Base-by-base conservation (phyloP, 768 basidiomycete species). In the Lactifluus echinatus region DNA sequence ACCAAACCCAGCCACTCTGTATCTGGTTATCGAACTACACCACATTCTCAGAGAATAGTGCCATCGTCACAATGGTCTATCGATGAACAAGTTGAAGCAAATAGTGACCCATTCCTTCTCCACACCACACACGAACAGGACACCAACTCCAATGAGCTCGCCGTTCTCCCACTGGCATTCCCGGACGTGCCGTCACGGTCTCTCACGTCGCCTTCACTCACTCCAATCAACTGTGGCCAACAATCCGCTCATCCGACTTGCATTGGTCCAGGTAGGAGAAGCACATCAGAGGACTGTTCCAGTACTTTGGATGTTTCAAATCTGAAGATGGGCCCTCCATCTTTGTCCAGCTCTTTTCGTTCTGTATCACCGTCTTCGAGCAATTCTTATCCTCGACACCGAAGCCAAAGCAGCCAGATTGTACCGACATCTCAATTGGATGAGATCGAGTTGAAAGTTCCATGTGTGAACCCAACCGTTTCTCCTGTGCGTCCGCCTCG, bases 61-160 rank as follows among this genome's bases (percentile, higher is more conserved):
- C 58, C 58, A 17, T 59, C 58, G 6, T 59, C 58, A 7, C 58
- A 59, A 43, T 59, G 47, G 47, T 55, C 53, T n/a, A 43, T 43
- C 7, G 58, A 59, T 40, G 53, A 59, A 37, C 47, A 50, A 15
- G 6, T 17, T 31, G 46, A 36, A n/a, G 29, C 12, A 21, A 33
- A 42, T 21, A 29, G 31, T 26, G 17, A 53, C 31, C 45, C 50
- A 10, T 58, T 53, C 29, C 17, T 40, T 23, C 36, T 33, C 7
- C 50, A 17, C n/a, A n/a, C n/a, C n/a, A n/a, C n/a, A n/a, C n/a
- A n/a, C n/a, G n/a, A n/a, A n/a, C n/a, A n/a, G n/a, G n/a, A n/a
- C n/a, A n/a, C n/a, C n/a, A n/a, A n/a, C n/a, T n/a, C n/a, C n/a
- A n/a, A n/a, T n/a, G n/a, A 23, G 15, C 8, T 42, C 39, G 15